Percentiles rank a stretch among this genome's conserved stretches.
Conservation (phyloP, 192 early-diverging fungal genomes). For the Glomus cerebriforme region DNA sequence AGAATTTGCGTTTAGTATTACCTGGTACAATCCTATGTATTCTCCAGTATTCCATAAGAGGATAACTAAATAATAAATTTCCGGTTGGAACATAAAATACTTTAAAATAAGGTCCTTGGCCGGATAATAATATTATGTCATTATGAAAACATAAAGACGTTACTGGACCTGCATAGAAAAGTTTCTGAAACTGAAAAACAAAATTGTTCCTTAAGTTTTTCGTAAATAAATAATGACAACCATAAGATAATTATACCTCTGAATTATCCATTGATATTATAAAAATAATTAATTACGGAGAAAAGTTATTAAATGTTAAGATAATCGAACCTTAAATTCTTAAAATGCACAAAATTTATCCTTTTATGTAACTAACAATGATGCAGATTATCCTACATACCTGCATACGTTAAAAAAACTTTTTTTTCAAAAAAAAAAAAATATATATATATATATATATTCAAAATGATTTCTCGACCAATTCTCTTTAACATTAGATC, state of each 20-base stretch:
- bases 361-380: not conserved
- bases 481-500: not conserved
- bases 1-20: constrained; percentile 31
- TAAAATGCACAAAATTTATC: not conserved
- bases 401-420: no score
- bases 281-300: not conserved
- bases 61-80: constrained; percentile 39
- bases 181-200: not conserved
- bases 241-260: not conserved
- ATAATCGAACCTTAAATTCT: no score
- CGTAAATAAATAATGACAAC: not conserved
- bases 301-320: no score
- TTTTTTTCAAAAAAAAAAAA: not conserved
- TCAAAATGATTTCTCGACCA: not conserved
- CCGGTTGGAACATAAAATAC: constrained; percentile 48
- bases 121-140: constrained; percentile 49
- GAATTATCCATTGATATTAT: not conserved
- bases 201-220: not conserved
- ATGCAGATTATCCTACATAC: not conserved
- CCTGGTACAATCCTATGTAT: constrained; percentile 57
- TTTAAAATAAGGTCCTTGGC: constrained; percentile 61
- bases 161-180: constrained; percentile 40
- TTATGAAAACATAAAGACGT: constrained; percentile 53
- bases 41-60: constrained; percentile 43
- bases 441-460: no score